Conservation (phyloP, 2,329 filamentous ascomycete species). For the Macrophomina pseudophaseolina region DNA sequence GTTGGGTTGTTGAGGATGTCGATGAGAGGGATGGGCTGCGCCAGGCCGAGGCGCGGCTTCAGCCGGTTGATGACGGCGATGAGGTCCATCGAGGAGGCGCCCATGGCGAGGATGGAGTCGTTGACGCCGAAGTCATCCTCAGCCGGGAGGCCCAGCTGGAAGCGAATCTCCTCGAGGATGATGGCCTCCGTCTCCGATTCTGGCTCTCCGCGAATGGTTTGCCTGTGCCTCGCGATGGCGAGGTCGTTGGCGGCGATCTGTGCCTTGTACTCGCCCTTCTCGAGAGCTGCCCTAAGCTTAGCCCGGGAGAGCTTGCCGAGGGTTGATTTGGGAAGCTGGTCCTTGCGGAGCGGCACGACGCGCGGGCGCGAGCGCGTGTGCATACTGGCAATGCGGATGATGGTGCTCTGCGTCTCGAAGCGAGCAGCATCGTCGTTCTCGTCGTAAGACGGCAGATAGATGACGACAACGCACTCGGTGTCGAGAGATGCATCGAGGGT, state of each 20-base stretch:
- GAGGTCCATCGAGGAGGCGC: conserved; percentile 49
- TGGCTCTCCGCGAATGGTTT: neutral
- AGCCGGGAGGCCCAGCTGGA: conserved; percentile 1
- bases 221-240: neutral
- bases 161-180: conserved; percentile 2
- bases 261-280: conserved; percentile 38
- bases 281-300: conserved; percentile 41
- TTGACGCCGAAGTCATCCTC: conserved; percentile 20
- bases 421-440: conserved; percentile 33
- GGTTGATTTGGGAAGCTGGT: conserved; percentile 41
- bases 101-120: conserved; percentile 39
- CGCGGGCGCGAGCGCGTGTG: conserved; percentile 29
- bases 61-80: conserved; percentile 47
- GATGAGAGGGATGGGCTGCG: conserved; percentile 44
- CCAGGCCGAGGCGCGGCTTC: conserved; percentile 36
- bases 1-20: conserved; percentile 45
- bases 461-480: conserved; percentile 49
- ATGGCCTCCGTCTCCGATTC: neutral
- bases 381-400: conserved; percentile 30
- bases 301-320: conserved; percentile 50
- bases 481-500: conserved; percentile 25
- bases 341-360: conserved; percentile 8
- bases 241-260: conserved; percentile 1
- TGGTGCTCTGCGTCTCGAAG: conserved; percentile 32
- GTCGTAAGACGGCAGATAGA: conserved; percentile 44